Base-by-base conservation (phyloP, 2,329 filamentous ascomycete genomes). In the Pseudocercospora fuligena region DNA sequence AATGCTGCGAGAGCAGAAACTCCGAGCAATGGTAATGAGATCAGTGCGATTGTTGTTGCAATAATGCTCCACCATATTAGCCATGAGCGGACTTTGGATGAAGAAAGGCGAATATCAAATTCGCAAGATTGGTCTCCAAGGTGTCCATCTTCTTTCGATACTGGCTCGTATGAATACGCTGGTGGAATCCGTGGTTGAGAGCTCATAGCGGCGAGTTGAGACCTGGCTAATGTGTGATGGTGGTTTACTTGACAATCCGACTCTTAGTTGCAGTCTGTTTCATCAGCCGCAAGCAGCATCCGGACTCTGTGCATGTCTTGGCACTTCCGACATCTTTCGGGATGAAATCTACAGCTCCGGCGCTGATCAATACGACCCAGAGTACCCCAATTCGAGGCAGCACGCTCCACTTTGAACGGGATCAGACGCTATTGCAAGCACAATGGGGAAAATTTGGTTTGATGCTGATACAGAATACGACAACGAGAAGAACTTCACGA, bases 91-190 rank as follows among this genome's bases (percentile, higher is more conserved):
- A n/a, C n/a, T 56, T 19, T n/a, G 23, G n/a, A 56, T 56, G 19
- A 16, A 16, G 51, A 25, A 3, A 19, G 11, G 25, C n/a, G 25
- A 33, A 27, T 57, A 2, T 27, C 53, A 9, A 14, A 11, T 33
- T 31, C n/a, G 25, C 23, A 23, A 19, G 23, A 19, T 31, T 57
- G 21, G 25, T 9, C 25, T n/a, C 14, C 27, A 14, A 14, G 27
- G 9, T 31, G 31, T 27, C 21, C 23, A 19, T 57, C 53, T 31
- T 57, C 25, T 33, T 57, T 31, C 3, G 25, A 27, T 27, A 57
- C 5, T 57, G 53, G 53, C 53, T 57, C 53, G 11, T 57, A 57
- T n/a, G 53, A 57, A 19, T 31, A 57, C 8, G 53, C 53, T 33
- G 53, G 53, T 31, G 53, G 25, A 31, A 31, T 57, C 1, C 53